Evolutionary conservation across 2,329 filamentous ascomycete genomes (phyloP).

Genomic region (Trichoderma sp.): DNA sequence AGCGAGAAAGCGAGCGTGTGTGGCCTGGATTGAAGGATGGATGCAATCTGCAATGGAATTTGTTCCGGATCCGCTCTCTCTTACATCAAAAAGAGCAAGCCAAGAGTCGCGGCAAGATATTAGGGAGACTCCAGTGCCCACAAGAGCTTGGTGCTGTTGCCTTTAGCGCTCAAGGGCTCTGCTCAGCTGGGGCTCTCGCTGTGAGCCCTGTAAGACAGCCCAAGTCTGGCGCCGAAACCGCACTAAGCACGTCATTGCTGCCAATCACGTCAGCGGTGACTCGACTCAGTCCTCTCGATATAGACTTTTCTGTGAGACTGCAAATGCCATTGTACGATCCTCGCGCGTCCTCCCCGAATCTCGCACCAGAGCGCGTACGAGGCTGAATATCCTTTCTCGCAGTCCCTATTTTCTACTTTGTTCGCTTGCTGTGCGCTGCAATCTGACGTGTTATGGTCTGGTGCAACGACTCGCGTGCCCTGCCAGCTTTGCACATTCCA

Average conservation of each 20-base stretch:
- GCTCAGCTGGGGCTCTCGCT: constrained; percentile 2
- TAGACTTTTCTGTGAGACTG: constrained; percentile 1
- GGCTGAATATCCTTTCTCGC: not conserved
- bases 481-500: not conserved
- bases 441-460: constrained; percentile 10
- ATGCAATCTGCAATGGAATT: not conserved
- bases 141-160: not conserved
- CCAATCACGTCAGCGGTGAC: constrained; percentile 27
- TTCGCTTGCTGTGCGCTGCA: not conserved
- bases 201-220: not conserved
- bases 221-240: constrained; percentile 20
- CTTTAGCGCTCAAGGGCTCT: not conserved
- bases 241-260: constrained; percentile 28
- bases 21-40: not conserved
- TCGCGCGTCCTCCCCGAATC: not conserved
- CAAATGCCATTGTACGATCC: not conserved
- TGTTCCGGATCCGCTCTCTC: no score
- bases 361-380: not conserved
- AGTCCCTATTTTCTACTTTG: not conserved
- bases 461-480: constrained; percentile 20
- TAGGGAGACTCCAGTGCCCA: not conserved
- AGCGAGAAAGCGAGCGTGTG: not conserved
- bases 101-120: not conserved
- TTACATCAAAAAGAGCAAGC: not conserved
- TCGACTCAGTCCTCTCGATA: not conserved